Evolutionary conservation across 2,329 filamentous ascomycete species (phyloP).

Genomic region (Alternaria brassicae): DNA sequence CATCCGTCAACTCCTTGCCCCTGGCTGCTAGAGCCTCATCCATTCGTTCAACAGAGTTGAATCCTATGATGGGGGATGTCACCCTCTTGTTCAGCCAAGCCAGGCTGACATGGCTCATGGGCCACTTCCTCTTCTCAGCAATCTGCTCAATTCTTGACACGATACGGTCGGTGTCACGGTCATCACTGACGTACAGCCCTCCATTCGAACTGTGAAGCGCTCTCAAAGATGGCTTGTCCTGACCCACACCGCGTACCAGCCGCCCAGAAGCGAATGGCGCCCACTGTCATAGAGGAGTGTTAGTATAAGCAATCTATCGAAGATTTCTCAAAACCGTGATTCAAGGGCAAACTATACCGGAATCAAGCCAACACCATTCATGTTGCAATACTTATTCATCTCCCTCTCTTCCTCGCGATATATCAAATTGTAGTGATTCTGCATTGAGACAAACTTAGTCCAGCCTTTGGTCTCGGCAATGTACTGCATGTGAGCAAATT

Average conservation of each 20-base stretch:
- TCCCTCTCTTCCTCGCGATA: constrained; percentile 60
- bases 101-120: constrained; percentile 48
- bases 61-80: constrained; percentile 46
- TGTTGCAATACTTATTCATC: constrained; percentile 35
- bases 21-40: constrained; percentile 48
- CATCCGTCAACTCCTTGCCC: constrained; percentile 43
- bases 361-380: background rate
- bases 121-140: constrained; percentile 52
- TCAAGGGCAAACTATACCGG: background rate
- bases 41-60: constrained; percentile 46
- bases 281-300: background rate
- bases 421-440: constrained; percentile 59
- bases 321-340: background rate
- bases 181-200: background rate
- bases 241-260: background rate
- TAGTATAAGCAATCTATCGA: background rate
- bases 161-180: background rate
- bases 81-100: constrained; percentile 49
- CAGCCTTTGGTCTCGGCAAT: constrained; percentile 56
- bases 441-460: constrained; percentile 60
- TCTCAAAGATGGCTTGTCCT: too few relatives aligned
- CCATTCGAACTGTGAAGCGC: too few relatives aligned
- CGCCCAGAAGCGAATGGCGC: background rate
- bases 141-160: constrained; percentile 43
- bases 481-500: constrained; percentile 59